These are phyloP conservation scores for Aspergillus pseudoglaucus DNA, from an alignment of 2,329 filamentous ascomycete species.

Conservation along the genomic window DNA sequence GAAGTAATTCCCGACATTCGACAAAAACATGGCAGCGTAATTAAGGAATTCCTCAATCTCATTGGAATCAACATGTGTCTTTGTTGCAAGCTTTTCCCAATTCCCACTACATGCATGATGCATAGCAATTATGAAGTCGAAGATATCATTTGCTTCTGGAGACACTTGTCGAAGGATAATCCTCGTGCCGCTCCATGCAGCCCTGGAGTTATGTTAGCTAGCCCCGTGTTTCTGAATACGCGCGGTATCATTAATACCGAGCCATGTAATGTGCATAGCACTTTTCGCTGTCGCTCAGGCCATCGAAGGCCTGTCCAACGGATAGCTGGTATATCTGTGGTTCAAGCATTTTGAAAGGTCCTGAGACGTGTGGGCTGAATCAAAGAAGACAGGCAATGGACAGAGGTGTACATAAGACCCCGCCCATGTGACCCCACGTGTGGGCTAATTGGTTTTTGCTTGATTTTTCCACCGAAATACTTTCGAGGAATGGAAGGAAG, in stretches of 20 bases:
- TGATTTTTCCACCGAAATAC: neutral
- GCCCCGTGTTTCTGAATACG: conserved; percentile 1
- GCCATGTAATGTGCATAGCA: conserved; percentile 18
- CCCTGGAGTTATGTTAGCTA: conserved; percentile 2
- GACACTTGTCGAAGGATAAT: conserved; percentile 50
- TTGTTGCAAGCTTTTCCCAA: conserved; percentile 36
- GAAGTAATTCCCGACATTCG: conserved; percentile 49
- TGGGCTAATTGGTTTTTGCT: neutral
- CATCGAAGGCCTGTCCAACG: conserved; percentile 9
- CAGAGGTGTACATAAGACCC: no score
- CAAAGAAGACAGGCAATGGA: no score
- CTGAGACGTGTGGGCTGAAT: no score
- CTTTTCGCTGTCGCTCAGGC: conserved; percentile 10
- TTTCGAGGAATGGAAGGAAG: neutral
- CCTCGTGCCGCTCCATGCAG: conserved; percentile 35
- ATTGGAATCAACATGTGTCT: conserved; percentile 32
- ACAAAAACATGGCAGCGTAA: conserved; percentile 45
- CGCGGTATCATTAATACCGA: conserved; percentile 7
- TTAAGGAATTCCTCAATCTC: conserved; percentile 36
- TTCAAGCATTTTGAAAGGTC: no score
- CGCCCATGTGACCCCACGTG: neutral
- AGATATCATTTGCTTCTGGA: conserved; percentile 46
- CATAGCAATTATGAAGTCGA: conserved; percentile 49
- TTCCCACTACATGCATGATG: conserved; percentile 44
- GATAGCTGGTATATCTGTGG: conserved; percentile 9